phyloP scores from a whole-genome alignment of 148 eudicot species.

The Rhododendron ovatum region DNA sequence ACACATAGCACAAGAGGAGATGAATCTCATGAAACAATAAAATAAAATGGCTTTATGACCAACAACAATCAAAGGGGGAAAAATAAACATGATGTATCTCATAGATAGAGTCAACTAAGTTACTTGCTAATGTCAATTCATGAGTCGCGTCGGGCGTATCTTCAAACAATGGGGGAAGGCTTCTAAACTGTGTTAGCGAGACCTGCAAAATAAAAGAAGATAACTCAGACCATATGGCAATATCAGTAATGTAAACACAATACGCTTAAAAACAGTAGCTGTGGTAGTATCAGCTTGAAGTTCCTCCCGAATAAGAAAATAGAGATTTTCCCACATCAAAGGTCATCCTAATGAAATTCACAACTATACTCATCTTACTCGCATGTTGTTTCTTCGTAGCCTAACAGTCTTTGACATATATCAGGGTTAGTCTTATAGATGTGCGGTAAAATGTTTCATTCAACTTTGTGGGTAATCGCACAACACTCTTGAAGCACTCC shows the following conservation, averaged over 20 bases:
- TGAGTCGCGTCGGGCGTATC: constrained; percentile 60
- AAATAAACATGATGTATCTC: neutral
- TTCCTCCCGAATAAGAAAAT: neutral
- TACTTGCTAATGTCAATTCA: constrained; percentile 89
- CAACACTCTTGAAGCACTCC: too few relatives aligned
- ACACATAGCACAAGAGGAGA: neutral
- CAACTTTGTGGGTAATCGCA: too few relatives aligned
- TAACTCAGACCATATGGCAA: neutral
- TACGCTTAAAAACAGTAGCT: neutral
- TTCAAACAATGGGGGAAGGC: constrained; percentile 83
- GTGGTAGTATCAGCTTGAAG: neutral
- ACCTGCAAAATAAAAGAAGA: constrained; percentile 43
- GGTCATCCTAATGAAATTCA: neutral
- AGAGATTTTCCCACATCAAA: neutral
- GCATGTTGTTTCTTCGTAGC: too few relatives aligned
- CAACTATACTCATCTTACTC: neutral
- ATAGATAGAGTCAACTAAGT: constrained; percentile 2
- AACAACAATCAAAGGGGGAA: neutral
- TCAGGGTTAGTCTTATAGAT: too few relatives aligned
- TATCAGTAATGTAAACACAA: neutral
- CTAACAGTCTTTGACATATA: too few relatives aligned
- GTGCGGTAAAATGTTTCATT: too few relatives aligned
- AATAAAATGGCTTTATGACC: neutral
- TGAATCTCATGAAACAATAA: neutral
- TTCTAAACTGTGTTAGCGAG: constrained; percentile 57